A percentile compares a stretch with the other conserved stretches of the same genome.
Evolutionary conservation across 1,284 basidiomycete genomes (phyloP).

Genomic region (Malassezia caprae): DNA sequence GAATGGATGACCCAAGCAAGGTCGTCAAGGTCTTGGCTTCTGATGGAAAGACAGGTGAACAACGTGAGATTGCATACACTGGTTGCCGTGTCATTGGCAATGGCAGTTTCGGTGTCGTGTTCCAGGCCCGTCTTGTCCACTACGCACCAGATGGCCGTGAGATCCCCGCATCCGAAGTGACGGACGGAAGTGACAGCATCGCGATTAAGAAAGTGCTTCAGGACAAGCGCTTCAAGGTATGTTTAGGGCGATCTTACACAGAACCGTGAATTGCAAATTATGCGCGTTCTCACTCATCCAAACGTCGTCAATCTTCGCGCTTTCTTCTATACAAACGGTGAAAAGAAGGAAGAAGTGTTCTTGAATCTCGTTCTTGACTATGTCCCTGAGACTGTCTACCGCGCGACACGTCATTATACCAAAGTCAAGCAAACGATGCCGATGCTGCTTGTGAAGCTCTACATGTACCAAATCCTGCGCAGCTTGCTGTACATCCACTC

Average conservation of each 20-base stretch:
- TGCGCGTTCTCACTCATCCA: conserved; percentile 92
- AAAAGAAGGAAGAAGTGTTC: conserved; percentile 99
- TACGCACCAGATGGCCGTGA: neutral
- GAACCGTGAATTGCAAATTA: conserved; percentile 99
- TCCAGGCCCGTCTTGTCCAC: conserved; percentile 57
- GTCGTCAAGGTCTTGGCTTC: conserved; percentile 88
- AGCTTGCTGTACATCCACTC: conserved; percentile 97
- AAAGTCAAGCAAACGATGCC: conserved; percentile 99
- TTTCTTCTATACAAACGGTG: conserved; percentile 98
- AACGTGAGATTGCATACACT: conserved; percentile 81
- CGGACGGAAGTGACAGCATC: conserved; percentile 61
- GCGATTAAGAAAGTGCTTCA: conserved; percentile 99
- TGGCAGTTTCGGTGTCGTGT: conserved; percentile 96
- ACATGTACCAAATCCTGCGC: conserved; percentile 94
- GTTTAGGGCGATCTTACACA: conserved; percentile 49
- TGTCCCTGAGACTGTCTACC: conserved; percentile 97
- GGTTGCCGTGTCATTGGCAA: conserved; percentile 98
- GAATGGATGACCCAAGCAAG: conserved; percentile 77
- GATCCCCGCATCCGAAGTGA: conserved; percentile 12
- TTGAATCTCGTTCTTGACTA: conserved; percentile 98
- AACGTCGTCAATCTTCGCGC: conserved; percentile 96
- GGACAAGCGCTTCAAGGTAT: conserved; percentile 98
- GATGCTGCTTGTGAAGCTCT: conserved; percentile 95
- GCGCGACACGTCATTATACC: conserved; percentile 93
- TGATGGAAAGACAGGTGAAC: conserved; percentile 83